Percentiles rank a stretch among this genome's conserved stretches.
These are phyloP conservation scores for Rhododendron griersonianum DNA, from an alignment of 148 eudicot species.

Conservation along the genomic window DNA sequence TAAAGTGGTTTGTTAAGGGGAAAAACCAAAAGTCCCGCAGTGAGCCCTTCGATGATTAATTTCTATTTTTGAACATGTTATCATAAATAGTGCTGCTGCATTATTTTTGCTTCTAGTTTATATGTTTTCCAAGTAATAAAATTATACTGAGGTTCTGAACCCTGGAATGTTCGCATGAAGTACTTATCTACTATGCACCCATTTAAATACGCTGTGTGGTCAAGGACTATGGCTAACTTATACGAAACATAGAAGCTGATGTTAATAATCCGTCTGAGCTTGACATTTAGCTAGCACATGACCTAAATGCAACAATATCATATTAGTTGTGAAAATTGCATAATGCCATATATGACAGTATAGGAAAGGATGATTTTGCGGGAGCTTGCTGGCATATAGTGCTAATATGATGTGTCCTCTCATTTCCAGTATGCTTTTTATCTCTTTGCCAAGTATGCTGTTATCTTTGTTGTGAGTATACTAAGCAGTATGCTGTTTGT, in stretches of 20 bases:
- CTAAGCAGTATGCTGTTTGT: neutral
- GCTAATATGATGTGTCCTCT: neutral
- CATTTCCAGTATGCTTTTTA: neutral
- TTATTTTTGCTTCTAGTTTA: neutral
- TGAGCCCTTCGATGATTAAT: neutral
- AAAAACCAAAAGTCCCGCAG: neutral
- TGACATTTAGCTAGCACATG: neutral
- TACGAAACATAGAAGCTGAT: neutral
- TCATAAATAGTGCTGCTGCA: neutral
- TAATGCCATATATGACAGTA: neutral
- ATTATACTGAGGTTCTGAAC: neutral
- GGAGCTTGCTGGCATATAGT: neutral
- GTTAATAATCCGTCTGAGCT: neutral
- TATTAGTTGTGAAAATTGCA: neutral
- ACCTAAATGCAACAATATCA: neutral
- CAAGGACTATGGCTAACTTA: neutral
- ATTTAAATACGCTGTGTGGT: neutral
- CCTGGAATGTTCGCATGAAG: neutral
- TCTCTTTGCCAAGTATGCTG: neutral
- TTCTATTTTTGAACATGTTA: neutral
- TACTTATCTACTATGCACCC: neutral
- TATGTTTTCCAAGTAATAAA: neutral
- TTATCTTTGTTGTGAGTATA: neutral
- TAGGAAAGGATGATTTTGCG: neutral
- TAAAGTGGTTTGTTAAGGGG: neutral